Percentiles rank a stretch among this genome's conserved stretches.
Evolutionary conservation across 306 rosid species (phyloP).

Genomic region (Trichosanthes cucumerina): DNA sequence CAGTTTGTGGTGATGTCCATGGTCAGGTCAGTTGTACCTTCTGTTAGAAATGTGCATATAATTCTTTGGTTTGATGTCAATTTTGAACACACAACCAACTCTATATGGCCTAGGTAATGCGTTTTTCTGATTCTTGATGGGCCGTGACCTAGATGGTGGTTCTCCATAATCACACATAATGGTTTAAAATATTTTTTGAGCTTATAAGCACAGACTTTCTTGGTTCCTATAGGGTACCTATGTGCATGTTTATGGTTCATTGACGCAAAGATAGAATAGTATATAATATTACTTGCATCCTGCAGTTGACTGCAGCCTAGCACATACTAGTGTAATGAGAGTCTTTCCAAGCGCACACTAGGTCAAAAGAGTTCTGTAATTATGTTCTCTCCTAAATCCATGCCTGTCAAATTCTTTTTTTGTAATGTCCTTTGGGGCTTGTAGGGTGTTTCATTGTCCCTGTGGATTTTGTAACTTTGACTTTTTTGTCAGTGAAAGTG

Average conservation of each 20-base stretch:
- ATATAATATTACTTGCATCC: not conserved
- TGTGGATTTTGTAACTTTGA: not conserved
- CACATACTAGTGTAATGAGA: not conserved
- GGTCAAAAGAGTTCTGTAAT: not conserved
- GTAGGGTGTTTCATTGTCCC: not conserved
- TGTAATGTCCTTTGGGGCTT: not conserved
- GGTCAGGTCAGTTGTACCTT: slow-evolving; percentile 68
- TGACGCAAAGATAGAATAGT: not conserved
- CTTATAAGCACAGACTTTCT: no score
- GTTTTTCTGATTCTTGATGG: not conserved
- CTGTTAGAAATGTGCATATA: not conserved
- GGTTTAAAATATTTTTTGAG: no score
- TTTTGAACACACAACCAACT: not conserved
- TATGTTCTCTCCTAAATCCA: not conserved
- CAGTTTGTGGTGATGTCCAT: slow-evolving; percentile 96
- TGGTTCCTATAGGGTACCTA: no score
- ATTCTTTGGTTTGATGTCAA: slow-evolving; percentile 8
- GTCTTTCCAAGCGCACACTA: not conserved
- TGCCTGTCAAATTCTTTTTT: not conserved
- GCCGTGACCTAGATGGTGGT: not conserved
- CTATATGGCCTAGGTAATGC: not conserved
- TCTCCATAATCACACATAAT: not conserved
- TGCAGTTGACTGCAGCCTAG: not conserved
- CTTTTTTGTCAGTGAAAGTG: not conserved
- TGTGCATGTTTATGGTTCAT: no score